Percentiles rank a stretch among this genome's conserved stretches.
Evolutionary conservation across 306 rosid species (phyloP).

Genomic region (Dryas alaskensis): DNA sequence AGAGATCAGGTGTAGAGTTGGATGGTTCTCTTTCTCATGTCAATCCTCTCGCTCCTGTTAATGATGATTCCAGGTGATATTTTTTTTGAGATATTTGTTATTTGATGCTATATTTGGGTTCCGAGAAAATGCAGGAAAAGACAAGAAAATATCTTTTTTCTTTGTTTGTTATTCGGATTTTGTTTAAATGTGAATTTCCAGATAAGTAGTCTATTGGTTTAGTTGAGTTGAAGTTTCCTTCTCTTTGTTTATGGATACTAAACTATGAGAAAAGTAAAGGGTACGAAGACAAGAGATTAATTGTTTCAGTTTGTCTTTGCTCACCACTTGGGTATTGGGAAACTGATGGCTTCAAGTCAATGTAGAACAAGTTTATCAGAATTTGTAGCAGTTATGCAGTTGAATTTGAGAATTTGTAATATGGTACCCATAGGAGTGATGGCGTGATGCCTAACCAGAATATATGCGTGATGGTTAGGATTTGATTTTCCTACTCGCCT

Average conservation of each 20-base stretch:
- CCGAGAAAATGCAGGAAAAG: constrained; percentile 1
- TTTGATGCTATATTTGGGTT: neutral
- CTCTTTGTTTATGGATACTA: neutral
- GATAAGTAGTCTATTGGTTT: neutral
- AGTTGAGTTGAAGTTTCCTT: neutral
- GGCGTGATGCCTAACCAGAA: neutral
- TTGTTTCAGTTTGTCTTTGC: neutral
- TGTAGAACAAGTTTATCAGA: neutral
- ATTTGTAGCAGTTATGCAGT: neutral
- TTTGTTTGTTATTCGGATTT: neutral
- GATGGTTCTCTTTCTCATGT: constrained; percentile 36
- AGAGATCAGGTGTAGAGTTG: constrained; percentile 46
- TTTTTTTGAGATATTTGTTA: constrained; percentile 3
- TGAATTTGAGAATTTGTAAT: neutral
- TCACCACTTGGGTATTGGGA: neutral
- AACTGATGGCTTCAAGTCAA: neutral
- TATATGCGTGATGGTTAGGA: constrained; percentile 2
- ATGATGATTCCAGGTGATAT: constrained; percentile 69
- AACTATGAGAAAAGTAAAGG: neutral
- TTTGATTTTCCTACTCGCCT: neutral
- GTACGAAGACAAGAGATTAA: neutral
- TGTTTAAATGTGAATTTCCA: neutral
- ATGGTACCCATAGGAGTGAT: neutral
- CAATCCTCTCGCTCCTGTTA: constrained; percentile 68
- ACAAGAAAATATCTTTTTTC: neutral